Evolutionary conservation across 192 early-diverging fungal genomes (phyloP), one percentile per base, ranked within the genome.

Genomic region (Coemansia javaensis): DNA sequence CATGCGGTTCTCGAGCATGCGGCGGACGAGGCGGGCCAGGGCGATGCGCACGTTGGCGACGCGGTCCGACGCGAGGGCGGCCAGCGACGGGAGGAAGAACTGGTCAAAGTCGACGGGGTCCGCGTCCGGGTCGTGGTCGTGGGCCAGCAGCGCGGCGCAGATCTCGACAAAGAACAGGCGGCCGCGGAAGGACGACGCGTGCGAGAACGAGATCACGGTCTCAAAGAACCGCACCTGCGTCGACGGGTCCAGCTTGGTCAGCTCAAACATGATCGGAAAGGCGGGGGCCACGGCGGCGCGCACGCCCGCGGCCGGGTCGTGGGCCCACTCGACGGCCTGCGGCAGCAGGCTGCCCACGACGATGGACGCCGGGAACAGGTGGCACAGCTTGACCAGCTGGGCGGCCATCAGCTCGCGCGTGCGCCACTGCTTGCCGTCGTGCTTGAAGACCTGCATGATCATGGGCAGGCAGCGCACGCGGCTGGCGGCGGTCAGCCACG

Each of bases 11-110:
- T 62, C 63, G 25, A 67, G 46, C 69, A 72, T 66, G 5, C 62
- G 56, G 15, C 57, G 51, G 17, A 62, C 76, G 3, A 81, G 58
- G n/a, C 86, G 58, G 0, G 83, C 84, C 20, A 85, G 55, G 12
- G 77, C 82, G 58, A 90, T 90, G 12, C 85, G 79, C 21, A 90
- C 84, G 44, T 90, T 88, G 4, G 79, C 79, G 14, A 90, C 81
- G 14, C 66, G 50, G 56, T 90, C 88, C 8, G 56, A 32, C 0
- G 80, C 78, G 27, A 90, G 54, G 8, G 62, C 64, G 4, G 77
- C 78, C 31, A 90, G 40, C 18, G 79, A 56, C 1, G 81, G 77
- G 46, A 90, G 50, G 34, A 90, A 88, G 46, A 85, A 81, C 40
- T 79, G 77, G 34, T 85, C 83, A 57, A 90, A 88, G 17, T 75